Evolutionary conservation across 148 eudicot genomes (phyloP), one percentile per base, ranked within the genome.

Genomic region (Dysphania ambrosioides): DNA sequence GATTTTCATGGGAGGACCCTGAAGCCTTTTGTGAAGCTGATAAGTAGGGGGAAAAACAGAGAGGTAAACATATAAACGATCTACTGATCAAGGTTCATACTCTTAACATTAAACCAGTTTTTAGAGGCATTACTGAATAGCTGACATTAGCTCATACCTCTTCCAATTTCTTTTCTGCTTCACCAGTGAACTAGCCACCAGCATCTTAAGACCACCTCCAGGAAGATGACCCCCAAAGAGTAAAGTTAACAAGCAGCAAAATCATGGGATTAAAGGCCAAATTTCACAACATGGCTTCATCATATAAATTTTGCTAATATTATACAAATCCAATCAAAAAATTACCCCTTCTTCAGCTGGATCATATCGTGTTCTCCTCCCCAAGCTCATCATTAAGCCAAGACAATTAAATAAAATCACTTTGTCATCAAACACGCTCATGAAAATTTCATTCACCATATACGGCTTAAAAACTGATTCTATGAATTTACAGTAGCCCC

Each of bases 131-230:
- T 4, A n/a, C 19, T 24, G 27, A 13, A 55, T 53, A 34, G 55
- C 23, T 34, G 24, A 72, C 13, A 69, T 21, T 8, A 38, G 72
- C 32, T 47, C 71, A 65, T 81, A 88, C 97, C 93, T 92, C 98
- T 77, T 95, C 97, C 70, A 95, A 72, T 81, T 95, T 95, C 83
- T 86, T 88, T 80, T 92, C 90, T 30, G 96, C 96, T 51, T 90
- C 97, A 65, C 86, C 92, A 78, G 86, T 84, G 73, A 95, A 90
- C 35, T 87, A 87, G 61, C 98, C 98, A 76, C 83, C 83, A 56
- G 89, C 90, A 92, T 88, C 98, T 85, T n/a, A 95, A 87, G 42
- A 85, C 87, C 63, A 92, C 78, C 66, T 97, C 97, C 96, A 90
- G 83, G 59, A 80, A 72, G 30, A 71, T 35, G 30, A 30, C 26